Evolutionary conservation across 805 yeast species (phyloP), one percentile per base, ranked within the genome.

Genomic region (Ascoidea rubescens): DNA sequence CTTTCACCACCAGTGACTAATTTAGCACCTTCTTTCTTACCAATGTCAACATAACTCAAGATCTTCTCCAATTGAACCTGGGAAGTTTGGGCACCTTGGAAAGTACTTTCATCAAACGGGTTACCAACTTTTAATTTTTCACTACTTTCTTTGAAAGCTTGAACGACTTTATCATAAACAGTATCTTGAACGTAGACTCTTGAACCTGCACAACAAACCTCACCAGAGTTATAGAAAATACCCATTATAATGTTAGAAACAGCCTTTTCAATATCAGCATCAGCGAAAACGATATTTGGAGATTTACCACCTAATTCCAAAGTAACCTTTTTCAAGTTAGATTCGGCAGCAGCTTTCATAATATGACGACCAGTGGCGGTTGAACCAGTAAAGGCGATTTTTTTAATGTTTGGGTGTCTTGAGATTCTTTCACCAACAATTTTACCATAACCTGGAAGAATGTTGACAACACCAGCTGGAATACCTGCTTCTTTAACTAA

Each of bases 231-330:
- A 72, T 75, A 79, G 73, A 78, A 78, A 59, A 80, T 80, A 71
- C 83, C 83, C 45, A 72, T 63, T 54, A 78, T 67, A 61, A 79
- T 72, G 62, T 70, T 68, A 54, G 71, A 65, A 50, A 71, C 67
- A 49, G 75, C 68, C 46, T 70, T 66, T 59, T 73, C 71, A 56
- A 79, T 59, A 59, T 79, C 71, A 55, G 81, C 80, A 64, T 80
- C 85, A 58, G 77, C 66, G 61, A 79, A 79, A 48, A 80, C 78
- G 59, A 80, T 77, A 64, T 78, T 78, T 64, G 85, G 83, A 53
- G 84, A 78, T 68, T 80, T 80, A 67, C 84, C 85, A 67, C 85
- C 85, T 62, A 79, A 74, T 67, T 80, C 84, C 63, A 80, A 71
- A 50, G 84, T 79, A 50, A 79, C 80, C 71, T 79, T 79, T 75